Percentiles rank a stretch among this genome's conserved stretches.
Evolutionary conservation across 305 asterid species (phyloP).

Genomic region (Fraxinus sp.): DNA sequence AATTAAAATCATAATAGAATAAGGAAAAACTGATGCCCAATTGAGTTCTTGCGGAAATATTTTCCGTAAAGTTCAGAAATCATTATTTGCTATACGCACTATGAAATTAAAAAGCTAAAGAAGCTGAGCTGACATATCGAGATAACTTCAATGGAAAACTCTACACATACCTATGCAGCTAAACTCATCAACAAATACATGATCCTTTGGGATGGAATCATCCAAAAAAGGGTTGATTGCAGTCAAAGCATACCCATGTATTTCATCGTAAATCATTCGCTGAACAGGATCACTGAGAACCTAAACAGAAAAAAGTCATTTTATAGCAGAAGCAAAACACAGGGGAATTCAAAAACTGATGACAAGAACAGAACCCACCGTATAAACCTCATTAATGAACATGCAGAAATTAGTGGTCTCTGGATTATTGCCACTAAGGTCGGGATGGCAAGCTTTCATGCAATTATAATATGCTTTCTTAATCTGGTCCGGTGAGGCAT

Average conservation of each 20-base stretch:
- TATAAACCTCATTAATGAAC: constrained; percentile 84
- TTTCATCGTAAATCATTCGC: constrained; percentile 87
- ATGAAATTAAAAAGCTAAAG: constrained; percentile 4
- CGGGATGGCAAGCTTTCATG: constrained; percentile 99
- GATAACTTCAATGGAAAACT: constrained; percentile 3
- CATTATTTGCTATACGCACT: constrained; percentile 7
- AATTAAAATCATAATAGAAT: not conserved
- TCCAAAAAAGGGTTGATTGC: constrained; percentile 84
- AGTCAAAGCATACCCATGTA: constrained; percentile 86
- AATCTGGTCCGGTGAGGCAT: constrained; percentile 84
- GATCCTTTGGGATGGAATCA: constrained; percentile 70
- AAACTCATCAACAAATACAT: constrained; percentile 91
- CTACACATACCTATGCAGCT: constrained; percentile 82
- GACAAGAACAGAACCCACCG: constrained; percentile 43
- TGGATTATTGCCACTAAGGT: constrained; percentile 84
- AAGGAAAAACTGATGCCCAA: not conserved
- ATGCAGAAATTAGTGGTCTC: constrained; percentile 90
- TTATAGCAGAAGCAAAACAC: constrained; percentile 20
- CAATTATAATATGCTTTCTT: constrained; percentile 90
- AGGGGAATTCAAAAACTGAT: not conserved
- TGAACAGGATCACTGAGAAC: constrained; percentile 97
- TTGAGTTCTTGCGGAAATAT: not conserved
- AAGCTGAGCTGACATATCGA: not conserved
- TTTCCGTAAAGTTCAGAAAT: not conserved
- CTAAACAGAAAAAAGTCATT: constrained; percentile 43